Evolutionary conservation across 176 grass and related monocot species (phyloP).

Genomic region (Zea mays): Zm-B73-REFERENCE-NAM-5.0 NC_050096.1:275830501-275831000

Average conservation of each 20-base stretch:
- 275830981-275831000: no score
- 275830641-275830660: no score
- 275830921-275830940: not conserved
- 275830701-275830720: not conserved
- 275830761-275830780: not conserved
- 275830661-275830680: no score
- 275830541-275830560: no score
- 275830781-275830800: not conserved
- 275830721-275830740: not conserved
- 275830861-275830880: not conserved
- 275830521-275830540: no score
- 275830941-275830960: not conserved
- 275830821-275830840: not conserved
- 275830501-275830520: no score
- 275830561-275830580: no score
- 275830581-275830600: no score
- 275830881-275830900: constrained; percentile 10
- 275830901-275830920: not conserved
- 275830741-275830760: no score
- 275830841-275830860: not conserved
- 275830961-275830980: no score
- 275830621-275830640: no score
- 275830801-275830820: not conserved
- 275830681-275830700: constrained; percentile 13
- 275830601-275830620: no score